Percentiles rank a stretch among this genome's conserved stretches.
Conservation (phyloP, 345 rosid species). For the Pseudoturritis turrita region DNA sequence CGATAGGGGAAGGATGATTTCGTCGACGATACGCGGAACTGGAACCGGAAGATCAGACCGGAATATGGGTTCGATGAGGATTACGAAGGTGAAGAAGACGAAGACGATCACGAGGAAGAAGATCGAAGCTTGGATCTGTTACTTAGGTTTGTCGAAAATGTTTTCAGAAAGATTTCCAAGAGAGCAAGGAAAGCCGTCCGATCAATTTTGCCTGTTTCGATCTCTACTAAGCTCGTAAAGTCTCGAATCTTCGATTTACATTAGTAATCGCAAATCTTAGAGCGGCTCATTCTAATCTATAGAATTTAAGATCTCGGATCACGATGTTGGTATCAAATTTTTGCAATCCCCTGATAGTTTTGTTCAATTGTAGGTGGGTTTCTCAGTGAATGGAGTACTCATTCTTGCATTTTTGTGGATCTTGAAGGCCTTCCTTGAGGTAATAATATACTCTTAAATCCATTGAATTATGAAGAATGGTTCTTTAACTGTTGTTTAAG, state of each 20-base stretch:
- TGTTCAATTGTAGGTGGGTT: conserved; percentile 51
- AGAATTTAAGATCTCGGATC: background rate
- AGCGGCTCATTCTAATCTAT: background rate
- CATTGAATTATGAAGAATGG: background rate
- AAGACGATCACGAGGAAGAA: conserved; percentile 63
- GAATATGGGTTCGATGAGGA: conserved; percentile 34
- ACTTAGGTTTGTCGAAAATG: conserved; percentile 61
- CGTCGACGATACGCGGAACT: conserved; percentile 49
- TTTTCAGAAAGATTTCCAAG: conserved; percentile 64
- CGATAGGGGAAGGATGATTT: conserved; percentile 36
- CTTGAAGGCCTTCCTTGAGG: conserved; percentile 93
- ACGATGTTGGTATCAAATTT: background rate
- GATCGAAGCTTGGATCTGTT: conserved; percentile 86
- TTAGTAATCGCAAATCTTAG: background rate
- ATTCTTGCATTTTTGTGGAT: conserved; percentile 83
- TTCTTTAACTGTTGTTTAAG: background rate
- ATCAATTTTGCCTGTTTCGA: conserved; percentile 65
- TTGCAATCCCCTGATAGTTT: background rate
- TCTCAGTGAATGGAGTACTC: conserved; percentile 82
- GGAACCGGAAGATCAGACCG: conserved; percentile 65
- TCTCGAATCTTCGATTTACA: background rate
- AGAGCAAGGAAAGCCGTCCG: conserved; percentile 82
- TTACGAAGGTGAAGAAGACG: conserved; percentile 39
- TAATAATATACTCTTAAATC: conserved; percentile 27
- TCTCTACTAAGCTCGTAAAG: conserved; percentile 63